A percentile compares a stretch with the other conserved stretches of the same genome.
Evolutionary conservation across 768 basidiomycete genomes (phyloP).

Genomic region (Kwoniella sp.): DNA sequence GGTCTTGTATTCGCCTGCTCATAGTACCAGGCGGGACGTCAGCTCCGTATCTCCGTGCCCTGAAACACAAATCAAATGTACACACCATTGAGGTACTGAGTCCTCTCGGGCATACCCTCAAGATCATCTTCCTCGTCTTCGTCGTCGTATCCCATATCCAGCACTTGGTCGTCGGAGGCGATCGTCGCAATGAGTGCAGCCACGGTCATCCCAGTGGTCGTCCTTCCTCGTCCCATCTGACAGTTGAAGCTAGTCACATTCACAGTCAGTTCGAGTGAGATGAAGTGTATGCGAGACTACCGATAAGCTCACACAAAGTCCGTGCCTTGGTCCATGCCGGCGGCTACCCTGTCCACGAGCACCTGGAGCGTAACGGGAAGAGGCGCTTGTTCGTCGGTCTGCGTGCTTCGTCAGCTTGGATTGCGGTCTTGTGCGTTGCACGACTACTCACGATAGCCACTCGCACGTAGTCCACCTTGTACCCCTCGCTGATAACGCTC

Average conservation of each 20-base stretch:
- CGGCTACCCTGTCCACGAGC: conserved; percentile 71
- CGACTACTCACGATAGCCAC: conserved; percentile 74
- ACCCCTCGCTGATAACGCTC: conserved; percentile 46
- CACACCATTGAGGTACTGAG: conserved; percentile 81
- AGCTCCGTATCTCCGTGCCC: conserved; percentile 5
- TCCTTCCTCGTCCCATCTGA: conserved; percentile 78
- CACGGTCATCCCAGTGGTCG: conserved; percentile 94
- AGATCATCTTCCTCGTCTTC: conserved; percentile 42
- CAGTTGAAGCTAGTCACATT: conserved; percentile 71
- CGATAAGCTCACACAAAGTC: conserved; percentile 56
- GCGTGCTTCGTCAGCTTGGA: conserved; percentile 3
- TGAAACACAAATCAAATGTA: conserved; percentile 14
- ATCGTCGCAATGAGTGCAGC: conserved; percentile 75
- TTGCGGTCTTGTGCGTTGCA: not conserved
- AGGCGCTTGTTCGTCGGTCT: conserved; percentile 98
- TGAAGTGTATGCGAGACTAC: not conserved
- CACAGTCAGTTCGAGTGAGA: conserved; percentile 15
- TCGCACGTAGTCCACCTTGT: conserved; percentile 80
- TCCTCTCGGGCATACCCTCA: conserved; percentile 83
- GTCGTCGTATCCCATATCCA: conserved; percentile 27
- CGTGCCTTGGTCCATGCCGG: conserved; percentile 62
- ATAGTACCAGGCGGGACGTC: not conserved
- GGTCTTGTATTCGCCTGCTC: conserved; percentile 91
- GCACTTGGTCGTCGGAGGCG: conserved; percentile 57
- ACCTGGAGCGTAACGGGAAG: conserved; percentile 81